Conservation (phyloP, 148 eudicot species). For the Cornus florida region DNA sequence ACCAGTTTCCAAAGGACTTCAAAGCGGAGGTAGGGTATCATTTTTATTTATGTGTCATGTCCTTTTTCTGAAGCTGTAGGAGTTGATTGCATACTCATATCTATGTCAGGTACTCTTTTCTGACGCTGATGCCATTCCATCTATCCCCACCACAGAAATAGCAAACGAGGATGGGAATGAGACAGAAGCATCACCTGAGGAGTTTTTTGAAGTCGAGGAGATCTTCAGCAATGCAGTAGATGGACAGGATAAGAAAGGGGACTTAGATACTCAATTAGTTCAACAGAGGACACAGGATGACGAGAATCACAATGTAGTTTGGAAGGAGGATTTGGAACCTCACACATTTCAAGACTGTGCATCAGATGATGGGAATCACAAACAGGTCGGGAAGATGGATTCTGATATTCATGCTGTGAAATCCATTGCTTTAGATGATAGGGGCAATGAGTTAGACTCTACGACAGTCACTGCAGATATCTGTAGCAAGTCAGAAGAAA, state of each 20-base stretch:
- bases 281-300: slow-evolving; percentile 30
- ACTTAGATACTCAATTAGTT: slow-evolving; percentile 33
- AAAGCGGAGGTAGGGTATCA: slow-evolving; percentile 64
- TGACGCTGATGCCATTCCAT: slow-evolving; percentile 62
- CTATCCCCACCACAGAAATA: slow-evolving; percentile 38
- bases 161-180: slow-evolving; percentile 61
- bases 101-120: slow-evolving; percentile 79
- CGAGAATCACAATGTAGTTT: slow-evolving; percentile 29
- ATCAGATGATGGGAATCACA: slow-evolving; percentile 46
- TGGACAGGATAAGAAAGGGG: slow-evolving; percentile 53
- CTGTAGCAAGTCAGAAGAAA: slow-evolving; percentile 30
- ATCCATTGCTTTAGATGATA: slow-evolving; percentile 46
- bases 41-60: slow-evolving; percentile 13
- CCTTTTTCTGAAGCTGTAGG: slow-evolving; percentile 19
- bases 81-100: slow-evolving; percentile 49
- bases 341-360: slow-evolving; percentile 67
- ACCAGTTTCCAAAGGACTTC: slow-evolving; percentile 60
- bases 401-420: slow-evolving; percentile 33
- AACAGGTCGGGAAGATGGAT: slow-evolving; percentile 26
- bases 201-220: slow-evolving; percentile 91
- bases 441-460: slow-evolving; percentile 35
- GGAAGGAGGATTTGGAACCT: slow-evolving; percentile 58
- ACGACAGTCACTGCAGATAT: slow-evolving; percentile 16
- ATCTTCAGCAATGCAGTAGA: slow-evolving; percentile 73
- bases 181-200: slow-evolving; percentile 69